Evolutionary conservation across 345 rosid genomes (phyloP).

Genomic region (Crucihimalaya himalaica): DNA sequence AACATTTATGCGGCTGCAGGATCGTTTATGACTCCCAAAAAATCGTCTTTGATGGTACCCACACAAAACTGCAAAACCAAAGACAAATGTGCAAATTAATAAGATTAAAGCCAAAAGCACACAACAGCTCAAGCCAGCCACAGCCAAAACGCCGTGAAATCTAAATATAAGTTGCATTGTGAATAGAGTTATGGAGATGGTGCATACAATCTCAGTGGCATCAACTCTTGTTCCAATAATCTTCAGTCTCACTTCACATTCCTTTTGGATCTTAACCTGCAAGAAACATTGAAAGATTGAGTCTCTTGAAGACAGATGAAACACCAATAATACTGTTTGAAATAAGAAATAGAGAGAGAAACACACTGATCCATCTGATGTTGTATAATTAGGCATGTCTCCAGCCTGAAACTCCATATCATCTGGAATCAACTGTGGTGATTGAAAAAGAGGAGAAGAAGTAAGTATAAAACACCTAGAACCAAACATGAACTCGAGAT

Average conservation of each 20-base stretch:
- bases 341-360: constrained; percentile 1
- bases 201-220: constrained; percentile 79
- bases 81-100: not conserved
- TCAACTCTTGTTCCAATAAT: constrained; percentile 92
- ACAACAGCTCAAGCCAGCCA: not conserved
- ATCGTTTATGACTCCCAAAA: constrained; percentile 92
- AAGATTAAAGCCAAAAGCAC: not conserved
- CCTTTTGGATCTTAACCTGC: constrained; percentile 92
- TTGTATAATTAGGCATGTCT: constrained; percentile 88
- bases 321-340: not conserved
- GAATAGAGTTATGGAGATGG: constrained; percentile 13
- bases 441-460: constrained; percentile 6
- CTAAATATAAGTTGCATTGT: constrained; percentile 3
- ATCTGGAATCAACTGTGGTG: constrained; percentile 76
- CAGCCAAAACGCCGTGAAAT: not conserved
- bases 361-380: constrained; percentile 86
- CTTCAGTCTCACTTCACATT: constrained; percentile 90
- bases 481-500: not conserved
- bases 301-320: constrained; percentile 15
- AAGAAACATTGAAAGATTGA: constrained; percentile 15
- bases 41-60: constrained; percentile 92
- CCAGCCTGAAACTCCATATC: constrained; percentile 97
- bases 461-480: not conserved
- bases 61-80: constrained; percentile 77
- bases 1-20: constrained; percentile 57